Conservation (phyloP, 768 basidiomycete genomes). For the Dentipellis fragilis region DNA sequence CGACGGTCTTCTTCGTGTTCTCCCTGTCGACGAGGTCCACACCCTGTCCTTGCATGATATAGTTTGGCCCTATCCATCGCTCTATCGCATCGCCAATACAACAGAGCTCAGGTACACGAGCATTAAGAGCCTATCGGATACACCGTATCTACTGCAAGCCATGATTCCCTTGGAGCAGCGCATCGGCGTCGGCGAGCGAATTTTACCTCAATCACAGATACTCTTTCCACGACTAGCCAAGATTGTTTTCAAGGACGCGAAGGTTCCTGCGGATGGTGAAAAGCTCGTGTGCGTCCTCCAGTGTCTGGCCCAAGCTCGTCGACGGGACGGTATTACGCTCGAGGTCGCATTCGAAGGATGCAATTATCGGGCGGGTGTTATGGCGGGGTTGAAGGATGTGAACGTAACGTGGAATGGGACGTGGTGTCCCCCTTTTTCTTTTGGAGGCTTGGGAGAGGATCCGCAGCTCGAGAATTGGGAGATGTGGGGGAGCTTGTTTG, state of each 20-base stretch:
- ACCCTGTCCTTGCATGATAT: too few relatives aligned
- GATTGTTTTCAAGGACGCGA: neutral
- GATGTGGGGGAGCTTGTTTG: neutral
- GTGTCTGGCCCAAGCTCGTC: neutral
- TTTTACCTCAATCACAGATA: neutral
- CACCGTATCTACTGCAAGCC: too few relatives aligned
- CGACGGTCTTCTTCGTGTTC: too few relatives aligned
- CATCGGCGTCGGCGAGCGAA: neutral
- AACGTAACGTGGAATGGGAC: neutral
- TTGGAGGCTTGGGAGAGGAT: neutral
- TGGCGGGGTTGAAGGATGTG: neutral
- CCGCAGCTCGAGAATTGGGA: neutral
- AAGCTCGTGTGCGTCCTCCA: neutral
- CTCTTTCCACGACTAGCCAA: neutral
- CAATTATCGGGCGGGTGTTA: neutral
- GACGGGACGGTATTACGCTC: neutral
- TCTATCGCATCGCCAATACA: too few relatives aligned
- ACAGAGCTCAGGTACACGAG: too few relatives aligned
- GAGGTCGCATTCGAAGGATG: neutral
- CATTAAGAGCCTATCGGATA: too few relatives aligned
- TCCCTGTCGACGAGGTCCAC: too few relatives aligned
- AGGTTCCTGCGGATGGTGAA: neutral
- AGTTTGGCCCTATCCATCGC: too few relatives aligned
- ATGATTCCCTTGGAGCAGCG: neutral
- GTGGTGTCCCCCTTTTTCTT: neutral